Base-by-base conservation (phyloP, 345 rosid species). In the Clausena lansium region DNA sequence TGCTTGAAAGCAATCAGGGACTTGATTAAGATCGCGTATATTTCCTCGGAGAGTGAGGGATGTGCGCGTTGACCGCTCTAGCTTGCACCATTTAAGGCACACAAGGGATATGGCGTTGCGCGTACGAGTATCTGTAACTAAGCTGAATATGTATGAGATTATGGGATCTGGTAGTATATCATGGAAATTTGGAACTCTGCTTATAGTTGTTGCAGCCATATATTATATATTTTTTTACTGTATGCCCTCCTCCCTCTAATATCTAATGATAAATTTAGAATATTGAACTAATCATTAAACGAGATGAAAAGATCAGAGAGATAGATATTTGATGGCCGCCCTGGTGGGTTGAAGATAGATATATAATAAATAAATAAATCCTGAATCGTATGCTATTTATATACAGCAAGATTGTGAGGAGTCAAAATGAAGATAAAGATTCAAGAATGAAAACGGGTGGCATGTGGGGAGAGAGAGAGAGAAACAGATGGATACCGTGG, bases 11-110 rank as follows among this genome's bases (percentile, higher is more conserved):
- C 92, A 86, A 30, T 36, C 71, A 0, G 98, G 98, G 64, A 90
- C 69, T 41, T 66, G 77, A 82, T 62, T 68, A 74, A 94, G 91
- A 75, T 96, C 90, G 24, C 90, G 89, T 20, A 89, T 87, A 83
- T 91, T 94, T 72, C 98, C 98, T 1, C 98, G 98, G 92, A 97
- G 92, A 55, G 92, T 69, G 82, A 97, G 94, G 65, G 82, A 84
- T 50, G 85, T 57, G 84, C 98, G 98, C 35, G 98, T 92, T 65
- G 95, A 71, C 38, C 98, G 78, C 73, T 94, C 99, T 0, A 92
- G 83, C 2, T 85, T 77, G 25, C 85, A 84, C 87, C 88, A 93
- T 72, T 92, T 92, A 52, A 71, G 90, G 83, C 89, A 86, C 54
- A 86, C 94, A 57, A 90, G 88, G 75, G 98, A 89, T 61, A 94